Percentiles rank a stretch among this genome's conserved stretches.
These are phyloP conservation scores for Xylaria sp. DNA, from an alignment of 2,329 filamentous ascomycete genomes.

Conservation along the genomic window DNA sequence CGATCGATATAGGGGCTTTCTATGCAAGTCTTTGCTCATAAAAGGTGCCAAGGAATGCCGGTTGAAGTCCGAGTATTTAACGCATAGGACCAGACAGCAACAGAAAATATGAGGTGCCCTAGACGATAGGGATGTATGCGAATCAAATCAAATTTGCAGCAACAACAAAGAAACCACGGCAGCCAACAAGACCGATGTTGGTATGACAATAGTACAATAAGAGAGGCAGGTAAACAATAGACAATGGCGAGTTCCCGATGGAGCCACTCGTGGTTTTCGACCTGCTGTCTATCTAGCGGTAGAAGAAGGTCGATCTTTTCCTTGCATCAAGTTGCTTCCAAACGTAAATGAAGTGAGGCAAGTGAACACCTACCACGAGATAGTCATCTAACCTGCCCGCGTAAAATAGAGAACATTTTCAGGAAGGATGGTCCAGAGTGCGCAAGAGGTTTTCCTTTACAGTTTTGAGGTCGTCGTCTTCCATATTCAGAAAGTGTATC, in stretches of 20 bases:
- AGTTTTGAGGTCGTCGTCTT: slow-evolving; percentile 52
- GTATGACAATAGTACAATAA: not conserved
- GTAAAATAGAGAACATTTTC: slow-evolving; percentile 4
- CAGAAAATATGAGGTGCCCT: not conserved
- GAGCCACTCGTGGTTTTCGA: not conserved
- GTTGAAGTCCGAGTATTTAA: slow-evolving; percentile 4
- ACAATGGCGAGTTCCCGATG: slow-evolving; percentile 1
- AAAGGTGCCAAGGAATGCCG: slow-evolving; percentile 16
- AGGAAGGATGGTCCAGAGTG: slow-evolving; percentile 38
- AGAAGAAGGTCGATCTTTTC: not conserved
- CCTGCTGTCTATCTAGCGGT: not conserved
- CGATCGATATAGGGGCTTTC: slow-evolving; percentile 14
- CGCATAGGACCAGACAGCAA: not conserved
- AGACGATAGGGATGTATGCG: not conserved
- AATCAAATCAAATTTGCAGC: not conserved
- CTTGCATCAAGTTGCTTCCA: not conserved
- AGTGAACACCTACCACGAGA: not conserved
- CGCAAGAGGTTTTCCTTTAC: slow-evolving; percentile 55
- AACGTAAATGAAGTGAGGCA: not conserved
- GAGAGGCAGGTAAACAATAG: not conserved
- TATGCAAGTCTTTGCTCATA: slow-evolving; percentile 15
- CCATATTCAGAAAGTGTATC: slow-evolving; percentile 64
- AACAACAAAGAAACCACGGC: slow-evolving; percentile 3
- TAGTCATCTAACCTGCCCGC: not conserved
- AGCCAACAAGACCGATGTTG: not conserved